Evolutionary conservation across 2,329 filamentous ascomycete genomes (phyloP).

Genomic region (Xenoacremonium recifei): DNA sequence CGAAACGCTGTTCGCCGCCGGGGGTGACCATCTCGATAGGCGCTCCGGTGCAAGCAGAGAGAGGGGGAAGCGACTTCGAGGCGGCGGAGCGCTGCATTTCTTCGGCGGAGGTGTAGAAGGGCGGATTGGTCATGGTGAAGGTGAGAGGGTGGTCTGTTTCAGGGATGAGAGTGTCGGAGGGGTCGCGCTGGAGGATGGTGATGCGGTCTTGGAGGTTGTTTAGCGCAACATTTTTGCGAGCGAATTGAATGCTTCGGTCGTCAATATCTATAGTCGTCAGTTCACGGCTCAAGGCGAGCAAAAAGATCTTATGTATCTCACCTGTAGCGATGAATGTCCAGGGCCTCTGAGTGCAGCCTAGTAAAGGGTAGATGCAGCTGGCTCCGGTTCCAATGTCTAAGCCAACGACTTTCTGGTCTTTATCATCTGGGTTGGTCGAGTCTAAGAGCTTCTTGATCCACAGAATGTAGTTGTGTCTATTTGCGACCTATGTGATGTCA

Average conservation of each 20-base stretch:
- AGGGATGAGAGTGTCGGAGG: conserved; percentile 59
- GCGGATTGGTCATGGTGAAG: conserved; percentile 92
- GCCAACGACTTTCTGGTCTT: conserved; percentile 57
- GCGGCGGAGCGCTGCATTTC: conserved; percentile 67
- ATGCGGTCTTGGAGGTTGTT: conserved; percentile 69
- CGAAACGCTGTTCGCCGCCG: conserved; percentile 77
- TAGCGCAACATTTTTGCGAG: conserved; percentile 61
- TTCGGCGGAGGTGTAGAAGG: conserved; percentile 77
- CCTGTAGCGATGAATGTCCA: conserved; percentile 74
- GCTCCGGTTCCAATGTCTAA: conserved; percentile 89
- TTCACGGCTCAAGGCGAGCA: too few relatives aligned
- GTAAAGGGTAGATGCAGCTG: conserved; percentile 85
- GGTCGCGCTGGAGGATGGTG: conserved; percentile 55
- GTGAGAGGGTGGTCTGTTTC: conserved; percentile 56
- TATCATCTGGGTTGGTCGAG: conserved; percentile 55
- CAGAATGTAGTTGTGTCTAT: conserved; percentile 82
- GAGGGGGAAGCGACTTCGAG: conserved; percentile 65
- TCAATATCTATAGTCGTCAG: conserved; percentile 71
- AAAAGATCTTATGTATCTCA: conserved; percentile 23
- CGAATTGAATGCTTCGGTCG: conserved; percentile 62
- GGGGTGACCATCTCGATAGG: conserved; percentile 80
- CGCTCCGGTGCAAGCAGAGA: conserved; percentile 74
- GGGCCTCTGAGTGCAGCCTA: conserved; percentile 67
- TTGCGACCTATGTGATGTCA: conserved; percentile 44
- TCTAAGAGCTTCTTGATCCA: conserved; percentile 86